phyloP scores from a whole-genome alignment of 1,284 basidiomycete species.

The Xerocomus minutiporus region DNA sequence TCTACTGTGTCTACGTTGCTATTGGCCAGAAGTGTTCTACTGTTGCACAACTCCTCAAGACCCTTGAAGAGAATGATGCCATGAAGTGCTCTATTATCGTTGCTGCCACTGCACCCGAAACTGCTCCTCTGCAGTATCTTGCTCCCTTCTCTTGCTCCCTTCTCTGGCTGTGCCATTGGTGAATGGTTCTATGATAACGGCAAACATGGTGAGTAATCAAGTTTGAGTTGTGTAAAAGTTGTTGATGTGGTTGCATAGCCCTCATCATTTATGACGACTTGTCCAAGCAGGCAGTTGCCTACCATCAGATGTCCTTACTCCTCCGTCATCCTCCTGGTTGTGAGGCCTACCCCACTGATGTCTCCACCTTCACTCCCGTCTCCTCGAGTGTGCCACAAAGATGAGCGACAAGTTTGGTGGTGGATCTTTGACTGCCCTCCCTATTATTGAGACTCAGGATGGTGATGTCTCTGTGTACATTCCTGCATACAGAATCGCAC shows the following conservation, averaged over 20 bases:
- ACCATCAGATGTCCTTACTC: conserved; percentile 99
- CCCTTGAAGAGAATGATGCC: conserved; percentile 98
- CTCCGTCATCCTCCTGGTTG: conserved; percentile 99
- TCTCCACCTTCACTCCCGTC: conserved; percentile 99
- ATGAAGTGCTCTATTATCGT: conserved; percentile 99
- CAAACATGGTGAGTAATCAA: conserved; percentile 65
- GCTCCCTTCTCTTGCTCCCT: conserved; percentile 60
- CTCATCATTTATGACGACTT: conserved; percentile 99
- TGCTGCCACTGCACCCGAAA: conserved; percentile 97
- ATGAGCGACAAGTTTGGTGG: conserved; percentile 98
- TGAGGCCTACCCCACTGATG: conserved; percentile 99
- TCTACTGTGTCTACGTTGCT: conserved; percentile 99
- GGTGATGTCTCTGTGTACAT: conserved; percentile 99
- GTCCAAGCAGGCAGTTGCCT: conserved; percentile 99
- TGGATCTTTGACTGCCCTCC: conserved; percentile 96
- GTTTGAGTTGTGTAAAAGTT: background rate
- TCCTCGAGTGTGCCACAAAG: conserved; percentile 99
- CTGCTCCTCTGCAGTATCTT: conserved; percentile 97
- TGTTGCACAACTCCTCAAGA: conserved; percentile 98
- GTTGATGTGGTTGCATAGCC: conserved; percentile 43
- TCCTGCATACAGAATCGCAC: conserved; percentile 78
- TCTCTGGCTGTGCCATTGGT: conserved; percentile 99
- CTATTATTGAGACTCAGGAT: conserved; percentile 99
- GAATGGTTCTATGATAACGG: conserved; percentile 99
- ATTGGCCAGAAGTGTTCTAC: conserved; percentile 99